These are phyloP conservation scores for Suillus variegatus DNA, from an alignment of 768 basidiomycete genomes.

Conservation along the genomic window DNA sequence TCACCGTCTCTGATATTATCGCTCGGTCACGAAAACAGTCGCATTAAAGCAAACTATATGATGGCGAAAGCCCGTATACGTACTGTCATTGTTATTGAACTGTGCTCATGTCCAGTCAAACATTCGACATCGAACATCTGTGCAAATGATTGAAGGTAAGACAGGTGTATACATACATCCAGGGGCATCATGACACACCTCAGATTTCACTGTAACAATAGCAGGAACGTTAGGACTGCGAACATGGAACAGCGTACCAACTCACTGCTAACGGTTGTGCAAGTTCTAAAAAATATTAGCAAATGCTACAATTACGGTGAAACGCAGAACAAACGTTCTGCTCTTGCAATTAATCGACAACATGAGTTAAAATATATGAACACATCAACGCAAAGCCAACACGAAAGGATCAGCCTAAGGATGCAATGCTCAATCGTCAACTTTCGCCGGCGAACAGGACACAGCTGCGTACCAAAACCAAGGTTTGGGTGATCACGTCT, in stretches of 20 bases:
- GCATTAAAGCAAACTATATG: background rate
- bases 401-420: constrained; percentile 67
- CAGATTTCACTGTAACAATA: constrained; percentile 60
- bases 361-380: constrained; percentile 3
- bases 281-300: constrained; percentile 43
- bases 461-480: constrained; percentile 48
- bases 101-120: constrained; percentile 80
- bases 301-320: background rate
- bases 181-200: constrained; percentile 34
- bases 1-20: constrained; percentile 68
- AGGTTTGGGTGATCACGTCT: constrained; percentile 53
- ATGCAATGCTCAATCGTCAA: background rate
- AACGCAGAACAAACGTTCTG: constrained; percentile 51
- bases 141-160: constrained; percentile 21
- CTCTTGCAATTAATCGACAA: constrained; percentile 29
- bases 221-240: constrained; percentile 65
- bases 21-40: constrained; percentile 39
- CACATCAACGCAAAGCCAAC: constrained; percentile 37
- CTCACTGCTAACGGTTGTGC: constrained; percentile 78
- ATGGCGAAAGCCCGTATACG: constrained; percentile 17
- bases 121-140: constrained; percentile 75
- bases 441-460: background rate
- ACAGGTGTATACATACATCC: background rate
- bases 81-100: constrained; percentile 75
- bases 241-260: constrained; percentile 7